These are phyloP conservation scores for Davidsoniella australis DNA, from an alignment of 2,329 filamentous ascomycete species.

Conservation along the genomic window DNA sequence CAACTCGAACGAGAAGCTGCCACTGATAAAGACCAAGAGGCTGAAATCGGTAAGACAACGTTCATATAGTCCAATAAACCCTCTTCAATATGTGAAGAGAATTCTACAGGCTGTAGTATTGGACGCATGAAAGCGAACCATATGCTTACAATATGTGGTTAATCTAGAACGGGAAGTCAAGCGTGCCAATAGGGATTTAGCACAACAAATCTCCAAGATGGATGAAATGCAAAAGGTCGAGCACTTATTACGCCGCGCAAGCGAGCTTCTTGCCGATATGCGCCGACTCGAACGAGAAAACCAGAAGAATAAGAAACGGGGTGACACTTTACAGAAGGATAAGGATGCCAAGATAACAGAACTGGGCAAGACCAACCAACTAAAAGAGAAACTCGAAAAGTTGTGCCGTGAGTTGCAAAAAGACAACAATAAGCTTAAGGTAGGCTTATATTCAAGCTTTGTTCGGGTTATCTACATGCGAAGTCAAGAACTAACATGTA, in stretches of 20 bases:
- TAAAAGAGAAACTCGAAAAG: slow-evolving; percentile 96
- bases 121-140: not conserved
- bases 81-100: not conserved
- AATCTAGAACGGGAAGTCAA: slow-evolving; percentile 73
- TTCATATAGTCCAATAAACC: not conserved
- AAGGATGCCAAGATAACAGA: slow-evolving; percentile 81
- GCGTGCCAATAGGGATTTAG: slow-evolving; percentile 80
- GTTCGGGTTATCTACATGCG: not conserved
- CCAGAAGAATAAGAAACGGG: slow-evolving; percentile 87
- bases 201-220: slow-evolving; percentile 79
- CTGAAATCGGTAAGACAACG: slow-evolving; percentile 63
- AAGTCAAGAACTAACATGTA: not conserved
- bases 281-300: slow-evolving; percentile 89
- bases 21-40: slow-evolving; percentile 86
- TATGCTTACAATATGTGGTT: slow-evolving; percentile 1
- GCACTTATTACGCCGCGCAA: slow-evolving; percentile 75
- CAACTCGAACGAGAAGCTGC: slow-evolving; percentile 88
- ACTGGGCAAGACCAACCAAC: slow-evolving; percentile 70
- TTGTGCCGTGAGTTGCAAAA: slow-evolving; percentile 84
- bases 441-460: slow-evolving; percentile 23
- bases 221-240: slow-evolving; percentile 85
- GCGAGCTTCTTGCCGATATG: slow-evolving; percentile 84
- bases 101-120: not conserved
- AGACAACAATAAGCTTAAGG: slow-evolving; percentile 97
- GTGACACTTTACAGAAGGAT: slow-evolving; percentile 88